Evolutionary conservation across 331 rosid species (phyloP).

Genomic region (Quercus lobata): DNA sequence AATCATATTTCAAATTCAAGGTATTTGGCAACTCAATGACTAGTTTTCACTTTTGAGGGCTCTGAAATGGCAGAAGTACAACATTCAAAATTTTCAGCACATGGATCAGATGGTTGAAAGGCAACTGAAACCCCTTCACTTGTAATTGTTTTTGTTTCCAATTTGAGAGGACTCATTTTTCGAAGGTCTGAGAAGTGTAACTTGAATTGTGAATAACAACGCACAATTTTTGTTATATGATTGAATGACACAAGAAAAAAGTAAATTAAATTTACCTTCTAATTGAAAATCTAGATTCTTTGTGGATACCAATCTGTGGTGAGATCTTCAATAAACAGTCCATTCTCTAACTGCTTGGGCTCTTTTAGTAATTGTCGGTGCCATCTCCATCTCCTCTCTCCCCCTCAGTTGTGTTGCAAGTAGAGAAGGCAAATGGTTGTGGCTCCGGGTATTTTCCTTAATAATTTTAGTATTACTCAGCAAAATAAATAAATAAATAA

Average conservation of each 20-base stretch:
- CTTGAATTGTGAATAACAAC: neutral
- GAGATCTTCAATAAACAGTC: neutral
- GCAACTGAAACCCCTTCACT: neutral
- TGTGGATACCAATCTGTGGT: slow-evolving; percentile 22
- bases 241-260: neutral
- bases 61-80: neutral
- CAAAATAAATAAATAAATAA: too few relatives aligned
- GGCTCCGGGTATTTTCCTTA: too few relatives aligned
- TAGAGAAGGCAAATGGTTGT: too few relatives aligned
- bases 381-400: too few relatives aligned
- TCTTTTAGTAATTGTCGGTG: too few relatives aligned
- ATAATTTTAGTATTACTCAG: too few relatives aligned
- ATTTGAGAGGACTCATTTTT: neutral
- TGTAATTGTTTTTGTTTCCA: neutral
- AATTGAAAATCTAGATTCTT: slow-evolving; percentile 16
- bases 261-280: slow-evolving; percentile 16
- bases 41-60: slow-evolving; percentile 5
- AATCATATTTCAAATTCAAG: slow-evolving; percentile 22
- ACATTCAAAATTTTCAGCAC: neutral
- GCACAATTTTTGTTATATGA: neutral
- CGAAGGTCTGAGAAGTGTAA: neutral
- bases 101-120: neutral
- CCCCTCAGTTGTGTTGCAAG: too few relatives aligned
- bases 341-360: too few relatives aligned
- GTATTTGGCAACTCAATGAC: slow-evolving; percentile 13